A percentile compares a stretch with the other conserved stretches of the same genome.
Conservation (phyloP, 495 filamentous ascomycete genomes). For the Penicillium ucsense region DNA sequence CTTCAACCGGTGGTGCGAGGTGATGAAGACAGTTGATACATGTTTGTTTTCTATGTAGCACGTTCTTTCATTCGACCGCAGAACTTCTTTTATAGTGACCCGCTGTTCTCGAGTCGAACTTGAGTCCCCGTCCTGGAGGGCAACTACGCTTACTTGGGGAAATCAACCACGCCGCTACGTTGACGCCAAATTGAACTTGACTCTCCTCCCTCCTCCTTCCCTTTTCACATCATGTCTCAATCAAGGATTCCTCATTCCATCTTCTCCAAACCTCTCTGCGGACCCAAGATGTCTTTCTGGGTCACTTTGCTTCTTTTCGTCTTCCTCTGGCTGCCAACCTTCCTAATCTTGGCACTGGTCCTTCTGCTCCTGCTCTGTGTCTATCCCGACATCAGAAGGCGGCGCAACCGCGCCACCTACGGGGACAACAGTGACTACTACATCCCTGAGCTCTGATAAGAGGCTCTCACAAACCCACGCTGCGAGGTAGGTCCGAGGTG, state of each 20-base stretch:
- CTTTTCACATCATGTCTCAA: slow-evolving; percentile 24
- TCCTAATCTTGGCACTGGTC: slow-evolving; percentile 28
- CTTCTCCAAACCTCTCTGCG: slow-evolving; percentile 12
- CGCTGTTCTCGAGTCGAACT: too few relatives aligned
- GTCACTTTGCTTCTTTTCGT: slow-evolving; percentile 29
- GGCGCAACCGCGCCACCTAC: slow-evolving; percentile 6
- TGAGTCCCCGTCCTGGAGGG: too few relatives aligned
- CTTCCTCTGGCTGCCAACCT: slow-evolving; percentile 33
- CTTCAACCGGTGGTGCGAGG: too few relatives aligned
- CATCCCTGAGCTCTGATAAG: too few relatives aligned
- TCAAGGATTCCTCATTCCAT: not conserved
- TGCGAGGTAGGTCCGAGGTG: too few relatives aligned
- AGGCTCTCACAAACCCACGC: too few relatives aligned
- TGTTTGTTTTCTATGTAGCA: too few relatives aligned
- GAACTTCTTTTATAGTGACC: too few relatives aligned
- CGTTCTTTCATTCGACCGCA: too few relatives aligned
- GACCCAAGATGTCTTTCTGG: slow-evolving; percentile 24
- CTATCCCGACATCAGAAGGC: slow-evolving; percentile 15
- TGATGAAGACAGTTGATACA: too few relatives aligned
- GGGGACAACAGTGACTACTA: too few relatives aligned
- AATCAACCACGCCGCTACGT: not conserved
- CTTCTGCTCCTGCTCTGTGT: slow-evolving; percentile 26
- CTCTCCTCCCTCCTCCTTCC: slow-evolving; percentile 1
- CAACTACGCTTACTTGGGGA: too few relatives aligned
- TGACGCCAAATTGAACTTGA: not conserved